Percentiles rank a stretch among this genome's conserved stretches.
Evolutionary conservation across 1,284 basidiomycete species (phyloP).

Genomic region (Entoloma clypeatum): DNA sequence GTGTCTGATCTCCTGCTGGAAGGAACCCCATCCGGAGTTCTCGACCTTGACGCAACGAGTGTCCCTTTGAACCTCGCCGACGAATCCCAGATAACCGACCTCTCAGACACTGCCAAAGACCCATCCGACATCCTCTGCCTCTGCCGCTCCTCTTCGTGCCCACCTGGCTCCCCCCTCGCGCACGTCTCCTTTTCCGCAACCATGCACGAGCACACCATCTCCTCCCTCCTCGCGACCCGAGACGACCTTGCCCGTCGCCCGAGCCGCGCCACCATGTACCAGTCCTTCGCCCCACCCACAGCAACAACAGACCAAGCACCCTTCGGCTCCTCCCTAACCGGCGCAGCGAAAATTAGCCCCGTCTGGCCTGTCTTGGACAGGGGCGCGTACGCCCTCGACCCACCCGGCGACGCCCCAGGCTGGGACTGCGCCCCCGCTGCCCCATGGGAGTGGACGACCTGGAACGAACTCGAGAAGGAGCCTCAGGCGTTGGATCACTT

Average conservation of each 20-base stretch:
- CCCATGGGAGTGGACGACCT: not conserved
- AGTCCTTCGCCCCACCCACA: conserved; percentile 18
- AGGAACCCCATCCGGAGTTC: not conserved
- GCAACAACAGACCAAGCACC: not conserved
- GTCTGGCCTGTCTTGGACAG: conserved; percentile 8
- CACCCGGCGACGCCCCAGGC: conserved; percentile 17
- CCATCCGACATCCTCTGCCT: conserved; percentile 2
- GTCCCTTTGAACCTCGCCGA: not conserved
- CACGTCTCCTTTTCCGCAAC: conserved; percentile 8
- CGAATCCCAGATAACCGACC: conserved; percentile 9
- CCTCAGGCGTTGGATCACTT: not conserved
- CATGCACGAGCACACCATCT: conserved; percentile 8
- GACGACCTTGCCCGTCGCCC: conserved; percentile 40
- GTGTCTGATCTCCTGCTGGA: not conserved
- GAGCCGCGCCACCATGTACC: conserved; percentile 34
- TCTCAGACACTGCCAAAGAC: conserved; percentile 4
- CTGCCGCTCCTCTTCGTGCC: conserved; percentile 22
- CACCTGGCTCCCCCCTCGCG: conserved; percentile 18
- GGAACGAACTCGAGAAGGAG: not conserved
- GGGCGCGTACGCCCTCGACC: conserved; percentile 16
- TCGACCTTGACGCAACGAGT: not conserved
- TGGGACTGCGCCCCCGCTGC: conserved; percentile 16
- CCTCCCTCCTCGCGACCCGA: conserved; percentile 23
- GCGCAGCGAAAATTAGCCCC: not conserved
- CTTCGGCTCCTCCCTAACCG: conserved; percentile 2